These are phyloP conservation scores for Aspergillus kassunensis DNA, from an alignment of 495 filamentous ascomycete species.

Conservation along the genomic window DNA sequence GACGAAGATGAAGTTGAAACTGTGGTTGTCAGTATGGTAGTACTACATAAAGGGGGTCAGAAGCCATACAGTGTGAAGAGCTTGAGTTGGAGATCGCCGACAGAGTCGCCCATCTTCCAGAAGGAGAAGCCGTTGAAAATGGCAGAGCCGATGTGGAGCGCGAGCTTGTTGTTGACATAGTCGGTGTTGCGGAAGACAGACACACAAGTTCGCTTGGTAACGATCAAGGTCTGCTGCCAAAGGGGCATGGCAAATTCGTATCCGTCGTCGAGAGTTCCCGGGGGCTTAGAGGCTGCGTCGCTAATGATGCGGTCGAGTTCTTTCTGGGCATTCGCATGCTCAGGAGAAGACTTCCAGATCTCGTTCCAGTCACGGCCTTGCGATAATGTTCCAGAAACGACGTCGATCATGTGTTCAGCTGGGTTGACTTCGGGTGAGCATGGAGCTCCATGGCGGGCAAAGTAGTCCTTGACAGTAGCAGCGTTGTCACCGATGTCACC, in stretches of 20 bases:
- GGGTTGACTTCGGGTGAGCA: constrained; percentile 72
- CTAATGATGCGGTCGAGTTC: constrained; percentile 55
- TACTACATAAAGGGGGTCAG: not conserved
- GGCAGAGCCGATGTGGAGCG: constrained; percentile 31
- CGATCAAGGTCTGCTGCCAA: constrained; percentile 51
- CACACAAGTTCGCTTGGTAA: constrained; percentile 54
- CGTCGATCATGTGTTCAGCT: constrained; percentile 91
- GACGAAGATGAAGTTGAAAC: constrained; percentile 49
- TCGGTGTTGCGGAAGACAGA: constrained; percentile 58
- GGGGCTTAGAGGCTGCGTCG: constrained; percentile 31
- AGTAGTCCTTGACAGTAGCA: constrained; percentile 60
- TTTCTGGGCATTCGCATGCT: constrained; percentile 36
- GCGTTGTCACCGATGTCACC: constrained; percentile 57
- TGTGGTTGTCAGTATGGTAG: not conserved
- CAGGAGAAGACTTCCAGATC: constrained; percentile 57
- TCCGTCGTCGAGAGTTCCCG: constrained; percentile 34
- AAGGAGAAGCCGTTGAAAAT: constrained; percentile 43
- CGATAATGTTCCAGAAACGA: constrained; percentile 47
- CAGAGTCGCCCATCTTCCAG: constrained; percentile 32
- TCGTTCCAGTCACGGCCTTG: constrained; percentile 55
- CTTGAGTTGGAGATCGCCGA: constrained; percentile 28
- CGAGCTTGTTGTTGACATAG: constrained; percentile 63
- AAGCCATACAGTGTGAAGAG: constrained; percentile 27
- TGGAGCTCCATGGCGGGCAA: constrained; percentile 66
- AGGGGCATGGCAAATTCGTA: constrained; percentile 57